Conservation (phyloP, 257 asterid species). For the Cruciata laevipes region DNA sequence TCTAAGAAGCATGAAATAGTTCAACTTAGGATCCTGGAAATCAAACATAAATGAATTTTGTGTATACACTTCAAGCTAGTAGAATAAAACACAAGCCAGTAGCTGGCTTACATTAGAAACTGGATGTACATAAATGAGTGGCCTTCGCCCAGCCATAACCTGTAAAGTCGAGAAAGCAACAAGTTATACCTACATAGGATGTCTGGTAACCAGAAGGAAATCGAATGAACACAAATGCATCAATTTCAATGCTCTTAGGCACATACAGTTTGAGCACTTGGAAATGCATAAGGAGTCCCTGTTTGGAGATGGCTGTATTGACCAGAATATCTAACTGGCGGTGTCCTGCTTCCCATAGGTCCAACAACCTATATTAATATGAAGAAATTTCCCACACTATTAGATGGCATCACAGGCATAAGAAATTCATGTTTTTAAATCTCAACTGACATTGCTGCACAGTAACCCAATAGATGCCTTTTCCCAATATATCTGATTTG, state of each 20-base stretch:
- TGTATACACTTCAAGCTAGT: background rate
- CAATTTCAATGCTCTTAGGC: background rate
- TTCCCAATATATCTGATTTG: background rate
- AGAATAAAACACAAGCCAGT: constrained; percentile 1
- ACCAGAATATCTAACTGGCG: constrained; percentile 47
- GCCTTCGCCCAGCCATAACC: constrained; percentile 63
- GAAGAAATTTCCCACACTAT: constrained; percentile 9
- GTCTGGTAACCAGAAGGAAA: background rate
- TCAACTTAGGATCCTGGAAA: background rate
- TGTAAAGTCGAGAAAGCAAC: constrained; percentile 26
- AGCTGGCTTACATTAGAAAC: constrained; percentile 52
- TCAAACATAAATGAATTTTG: background rate
- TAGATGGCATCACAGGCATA: background rate
- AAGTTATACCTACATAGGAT: background rate
- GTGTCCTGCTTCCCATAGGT: constrained; percentile 48
- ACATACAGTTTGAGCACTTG: constrained; percentile 63
- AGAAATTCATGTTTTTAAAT: background rate
- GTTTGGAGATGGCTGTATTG: constrained; percentile 55
- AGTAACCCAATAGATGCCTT: background rate
- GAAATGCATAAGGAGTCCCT: constrained; percentile 42
- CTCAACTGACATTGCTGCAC: background rate
- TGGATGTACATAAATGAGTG: constrained; percentile 64
- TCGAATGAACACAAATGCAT: background rate
- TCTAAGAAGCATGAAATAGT: background rate
- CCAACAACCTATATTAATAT: constrained; percentile 45